These are phyloP conservation scores for Solanum hybrid DNA, from an alignment of 305 asterid species.

Conservation along the genomic window DNA sequence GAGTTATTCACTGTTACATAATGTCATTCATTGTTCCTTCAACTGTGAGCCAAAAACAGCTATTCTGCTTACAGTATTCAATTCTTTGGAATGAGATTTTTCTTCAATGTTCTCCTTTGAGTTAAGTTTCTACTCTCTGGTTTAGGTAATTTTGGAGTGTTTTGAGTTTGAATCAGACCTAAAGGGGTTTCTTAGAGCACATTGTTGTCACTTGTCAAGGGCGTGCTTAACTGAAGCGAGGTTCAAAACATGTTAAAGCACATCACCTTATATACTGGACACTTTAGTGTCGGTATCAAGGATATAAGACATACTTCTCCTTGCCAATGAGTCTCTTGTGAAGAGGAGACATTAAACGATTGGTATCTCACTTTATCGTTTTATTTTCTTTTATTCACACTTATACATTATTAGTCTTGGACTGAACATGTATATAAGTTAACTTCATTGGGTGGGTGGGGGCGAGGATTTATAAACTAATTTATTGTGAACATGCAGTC, in stretches of 20 bases:
- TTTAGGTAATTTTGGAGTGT: slow-evolving; percentile 29
- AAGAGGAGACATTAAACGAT: background rate
- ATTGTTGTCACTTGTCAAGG: background rate
- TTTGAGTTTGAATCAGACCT: background rate
- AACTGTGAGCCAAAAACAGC: slow-evolving; percentile 63
- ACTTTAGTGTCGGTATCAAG: background rate
- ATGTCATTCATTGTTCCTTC: slow-evolving; percentile 12
- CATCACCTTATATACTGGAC: background rate
- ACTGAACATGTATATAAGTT: background rate
- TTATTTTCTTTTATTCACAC: background rate
- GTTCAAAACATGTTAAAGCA: background rate
- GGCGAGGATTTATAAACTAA: background rate
- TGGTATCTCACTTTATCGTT: background rate
- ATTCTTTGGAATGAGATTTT: slow-evolving; percentile 23
- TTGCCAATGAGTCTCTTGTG: background rate
- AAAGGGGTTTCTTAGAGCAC: background rate
- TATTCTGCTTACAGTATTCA: slow-evolving; percentile 31
- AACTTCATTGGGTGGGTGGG: background rate
- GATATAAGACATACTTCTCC: background rate
- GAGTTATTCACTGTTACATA: background rate
- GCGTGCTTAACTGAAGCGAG: background rate
- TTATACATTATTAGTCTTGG: background rate
- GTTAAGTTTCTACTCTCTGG: slow-evolving; percentile 33
- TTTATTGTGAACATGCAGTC: background rate
- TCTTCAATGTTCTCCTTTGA: slow-evolving; percentile 29